A percentile compares a stretch with the other conserved stretches of the same genome.
Conservation (phyloP, 176 grass and related monocot genomes). For the Aegilops tauschii region DNA sequence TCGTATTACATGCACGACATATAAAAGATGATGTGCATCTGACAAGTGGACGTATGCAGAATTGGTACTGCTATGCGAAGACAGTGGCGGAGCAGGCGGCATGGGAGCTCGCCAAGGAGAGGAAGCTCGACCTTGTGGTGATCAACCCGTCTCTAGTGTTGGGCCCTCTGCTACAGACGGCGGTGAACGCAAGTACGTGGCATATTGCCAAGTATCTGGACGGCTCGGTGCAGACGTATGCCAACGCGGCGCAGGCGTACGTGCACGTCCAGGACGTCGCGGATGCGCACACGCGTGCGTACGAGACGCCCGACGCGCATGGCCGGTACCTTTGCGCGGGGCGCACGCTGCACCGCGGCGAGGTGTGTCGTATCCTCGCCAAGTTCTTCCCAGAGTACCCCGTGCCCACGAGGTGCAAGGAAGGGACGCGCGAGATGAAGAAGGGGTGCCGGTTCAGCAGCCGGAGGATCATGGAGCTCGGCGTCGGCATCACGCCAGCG, state of each 20-base stretch:
- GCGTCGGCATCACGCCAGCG: neutral
- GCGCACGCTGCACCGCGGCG: conserved; percentile 38
- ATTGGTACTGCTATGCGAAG: conserved; percentile 29
- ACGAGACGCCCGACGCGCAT: neutral
- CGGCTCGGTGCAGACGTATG: conserved; percentile 26
- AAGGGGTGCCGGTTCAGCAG: neutral
- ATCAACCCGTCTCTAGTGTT: conserved; percentile 20
- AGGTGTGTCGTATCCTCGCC: conserved; percentile 22
- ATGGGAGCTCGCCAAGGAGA: conserved; percentile 4
- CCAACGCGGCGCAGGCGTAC: conserved; percentile 30
- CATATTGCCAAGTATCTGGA: conserved; percentile 18
- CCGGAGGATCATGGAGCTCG: neutral
- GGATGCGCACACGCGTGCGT: conserved; percentile 22
- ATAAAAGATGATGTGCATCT: neutral
- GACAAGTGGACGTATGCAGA: neutral
- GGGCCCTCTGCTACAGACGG: conserved; percentile 6
- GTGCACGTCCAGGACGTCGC: conserved; percentile 39
- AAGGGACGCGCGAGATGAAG: neutral
- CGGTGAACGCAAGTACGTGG: neutral
- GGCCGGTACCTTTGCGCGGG: conserved; percentile 38
- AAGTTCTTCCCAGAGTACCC: conserved; percentile 40
- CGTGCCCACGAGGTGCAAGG: conserved; percentile 28
- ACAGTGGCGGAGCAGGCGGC: conserved; percentile 15
- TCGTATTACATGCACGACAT: neutral
- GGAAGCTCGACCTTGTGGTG: neutral